Evolutionary conservation across 371 early-diverging fungal species (phyloP).

Genomic region (Haplosporangium sp.): DNA sequence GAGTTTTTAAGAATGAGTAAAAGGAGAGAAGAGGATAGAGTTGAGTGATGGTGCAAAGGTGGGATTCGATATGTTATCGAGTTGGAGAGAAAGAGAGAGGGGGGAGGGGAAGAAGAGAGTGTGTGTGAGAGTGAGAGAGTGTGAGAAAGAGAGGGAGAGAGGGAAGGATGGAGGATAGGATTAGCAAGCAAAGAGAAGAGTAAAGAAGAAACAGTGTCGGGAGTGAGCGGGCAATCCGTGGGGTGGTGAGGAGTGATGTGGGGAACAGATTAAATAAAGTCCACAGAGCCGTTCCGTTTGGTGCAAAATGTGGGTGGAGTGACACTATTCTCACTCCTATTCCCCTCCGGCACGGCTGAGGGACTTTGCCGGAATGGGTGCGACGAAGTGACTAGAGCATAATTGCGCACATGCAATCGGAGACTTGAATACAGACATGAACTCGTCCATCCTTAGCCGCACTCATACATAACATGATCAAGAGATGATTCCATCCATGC

Average conservation of each 20-base stretch:
- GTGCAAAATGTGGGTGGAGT: neutral
- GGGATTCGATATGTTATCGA: neutral
- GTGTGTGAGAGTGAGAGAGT: neutral
- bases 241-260: neutral
- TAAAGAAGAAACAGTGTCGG: neutral
- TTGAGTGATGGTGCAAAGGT: neutral
- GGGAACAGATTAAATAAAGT: neutral
- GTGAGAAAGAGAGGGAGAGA: neutral
- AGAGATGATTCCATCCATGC: too few relatives aligned
- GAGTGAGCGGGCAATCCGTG: neutral
- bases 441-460: too few relatives aligned
- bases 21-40: neutral
- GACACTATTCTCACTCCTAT: too few relatives aligned
- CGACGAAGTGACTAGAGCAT: neutral
- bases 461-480: too few relatives aligned
- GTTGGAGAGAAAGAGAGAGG: neutral
- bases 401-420: neutral
- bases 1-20: neutral
- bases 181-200: neutral
- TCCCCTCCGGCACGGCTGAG: too few relatives aligned
- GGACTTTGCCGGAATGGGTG: neutral
- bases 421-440: too few relatives aligned
- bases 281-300: neutral
- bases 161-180: neutral
- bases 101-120: neutral